A percentile compares a stretch with the other conserved stretches of the same genome.
These are phyloP conservation scores for Candida railenensis DNA, from an alignment of 805 yeast species.

Conservation along the genomic window DNA sequence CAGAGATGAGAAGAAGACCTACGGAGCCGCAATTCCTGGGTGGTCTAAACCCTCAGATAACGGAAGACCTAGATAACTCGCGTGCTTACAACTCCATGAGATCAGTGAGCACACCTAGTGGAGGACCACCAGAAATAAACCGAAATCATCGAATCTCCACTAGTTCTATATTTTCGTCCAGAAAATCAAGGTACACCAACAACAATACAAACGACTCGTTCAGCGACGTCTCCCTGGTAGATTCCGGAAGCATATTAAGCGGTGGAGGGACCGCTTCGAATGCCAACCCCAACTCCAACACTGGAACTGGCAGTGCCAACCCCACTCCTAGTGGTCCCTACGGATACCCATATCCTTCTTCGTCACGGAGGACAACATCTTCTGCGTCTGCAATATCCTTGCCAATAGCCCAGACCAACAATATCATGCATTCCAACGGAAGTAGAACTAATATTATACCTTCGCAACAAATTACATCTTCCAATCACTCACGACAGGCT, in stretches of 20 bases:
- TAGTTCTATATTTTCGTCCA: constrained; percentile 35
- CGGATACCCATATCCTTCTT: constrained; percentile 9
- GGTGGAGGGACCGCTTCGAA: constrained; percentile 7
- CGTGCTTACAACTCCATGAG: constrained; percentile 19
- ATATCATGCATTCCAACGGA: background rate
- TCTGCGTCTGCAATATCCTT: constrained; percentile 5
- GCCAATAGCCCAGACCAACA: background rate
- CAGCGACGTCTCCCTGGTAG: constrained; percentile 32
- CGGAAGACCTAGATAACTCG: constrained; percentile 28
- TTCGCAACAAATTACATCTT: constrained; percentile 25
- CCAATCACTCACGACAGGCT: constrained; percentile 40
- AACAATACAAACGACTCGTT: constrained; percentile 13
- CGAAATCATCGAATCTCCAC: constrained; percentile 28
- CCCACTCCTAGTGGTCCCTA: constrained; percentile 10
- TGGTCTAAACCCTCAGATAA: constrained; percentile 16
- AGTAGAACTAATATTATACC: constrained; percentile 25
- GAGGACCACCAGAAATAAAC: background rate
- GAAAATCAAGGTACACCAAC: constrained; percentile 20
- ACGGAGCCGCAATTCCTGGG: constrained; percentile 13
- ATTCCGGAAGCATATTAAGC: constrained; percentile 29
- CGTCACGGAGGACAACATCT: background rate
- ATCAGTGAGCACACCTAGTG: constrained; percentile 2
- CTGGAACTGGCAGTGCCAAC: constrained; percentile 7
- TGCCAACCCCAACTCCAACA: too few species aligned
- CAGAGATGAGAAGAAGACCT: constrained; percentile 22